These are phyloP conservation scores for Tulasnella sp. DNA, from an alignment of 768 basidiomycete species.

Conservation along the genomic window DNA sequence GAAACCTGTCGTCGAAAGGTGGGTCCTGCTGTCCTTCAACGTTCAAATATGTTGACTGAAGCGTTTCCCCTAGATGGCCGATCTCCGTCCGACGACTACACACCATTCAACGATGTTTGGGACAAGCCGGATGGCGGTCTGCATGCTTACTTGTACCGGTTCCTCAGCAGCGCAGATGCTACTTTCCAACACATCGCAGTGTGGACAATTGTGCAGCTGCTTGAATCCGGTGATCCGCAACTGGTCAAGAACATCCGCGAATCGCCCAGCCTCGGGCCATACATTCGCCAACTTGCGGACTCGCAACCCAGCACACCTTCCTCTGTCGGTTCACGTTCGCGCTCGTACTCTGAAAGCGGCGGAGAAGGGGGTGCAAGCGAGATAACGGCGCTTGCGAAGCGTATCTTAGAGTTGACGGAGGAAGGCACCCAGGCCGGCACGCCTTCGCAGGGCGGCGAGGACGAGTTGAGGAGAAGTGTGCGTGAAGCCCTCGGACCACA, in stretches of 20 bases:
- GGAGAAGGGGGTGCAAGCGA: conserved; percentile 71
- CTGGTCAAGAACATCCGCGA: conserved; percentile 81
- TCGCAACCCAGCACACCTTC: conserved; percentile 61
- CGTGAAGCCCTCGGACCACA: conserved; percentile 51
- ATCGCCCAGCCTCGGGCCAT: conserved; percentile 68
- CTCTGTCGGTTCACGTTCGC: conserved; percentile 53
- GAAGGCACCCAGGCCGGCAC: conserved; percentile 41
- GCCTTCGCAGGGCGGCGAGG: conserved; percentile 18
- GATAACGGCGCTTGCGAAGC: conserved; percentile 70
- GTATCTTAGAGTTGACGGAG: conserved; percentile 81
- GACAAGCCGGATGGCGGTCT: conserved; percentile 95
- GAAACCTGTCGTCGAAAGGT: conserved; percentile 97
- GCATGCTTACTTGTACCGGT: conserved; percentile 87
- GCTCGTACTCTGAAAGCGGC: conserved; percentile 66
- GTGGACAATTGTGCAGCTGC: conserved; percentile 95
- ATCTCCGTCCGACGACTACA: conserved; percentile 73
- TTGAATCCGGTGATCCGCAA: conserved; percentile 93
- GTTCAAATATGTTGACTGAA: background rate
- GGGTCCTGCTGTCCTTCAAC: conserved; percentile 17
- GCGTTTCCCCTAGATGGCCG: conserved; percentile 46
- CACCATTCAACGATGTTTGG: conserved; percentile 97
- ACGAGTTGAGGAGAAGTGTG: conserved; percentile 55
- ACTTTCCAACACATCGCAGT: conserved; percentile 99
- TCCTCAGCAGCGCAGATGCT: conserved; percentile 83
- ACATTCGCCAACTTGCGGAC: conserved; percentile 68